phyloP scores from a whole-genome alignment of 106 monocot species.

The Dioscorea zingiberensis region DNA sequence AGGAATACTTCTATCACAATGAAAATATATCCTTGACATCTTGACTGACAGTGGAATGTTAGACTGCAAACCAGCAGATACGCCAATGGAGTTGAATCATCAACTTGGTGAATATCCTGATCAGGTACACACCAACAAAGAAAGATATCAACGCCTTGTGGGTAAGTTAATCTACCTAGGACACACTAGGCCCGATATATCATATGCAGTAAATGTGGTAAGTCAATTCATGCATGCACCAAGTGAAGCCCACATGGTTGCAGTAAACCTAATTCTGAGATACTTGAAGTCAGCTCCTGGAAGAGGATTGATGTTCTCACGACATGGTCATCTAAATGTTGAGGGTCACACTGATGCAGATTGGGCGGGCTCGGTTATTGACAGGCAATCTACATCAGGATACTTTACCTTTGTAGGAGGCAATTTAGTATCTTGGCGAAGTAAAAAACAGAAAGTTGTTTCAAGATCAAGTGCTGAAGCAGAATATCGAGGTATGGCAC shows the following conservation, averaged over 20 bases:
- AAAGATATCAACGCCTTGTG: too few relatives aligned
- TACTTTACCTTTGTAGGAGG: conserved; percentile 5
- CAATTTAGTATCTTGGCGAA: conserved; percentile 4
- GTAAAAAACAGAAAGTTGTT: conserved; percentile 3
- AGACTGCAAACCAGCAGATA: too few relatives aligned
- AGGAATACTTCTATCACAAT: conserved; percentile 2
- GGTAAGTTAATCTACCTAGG: too few relatives aligned
- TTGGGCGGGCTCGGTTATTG: too few relatives aligned
- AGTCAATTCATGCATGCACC: too few relatives aligned
- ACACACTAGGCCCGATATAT: conserved; percentile 3
- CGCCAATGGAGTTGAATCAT: not conserved
- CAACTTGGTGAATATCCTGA: not conserved
- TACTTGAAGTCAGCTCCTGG: not conserved
- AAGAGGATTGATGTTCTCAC: conserved; percentile 7
- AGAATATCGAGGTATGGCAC: conserved; percentile 9
- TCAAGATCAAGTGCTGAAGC: conserved; percentile 10
- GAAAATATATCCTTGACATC: conserved; percentile 3
- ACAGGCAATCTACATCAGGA: not conserved
- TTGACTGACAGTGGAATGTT: too few relatives aligned
- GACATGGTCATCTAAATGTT: not conserved
- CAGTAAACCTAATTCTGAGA: too few relatives aligned
- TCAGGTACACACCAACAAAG: too few relatives aligned
- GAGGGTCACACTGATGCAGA: too few relatives aligned
- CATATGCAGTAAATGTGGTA: not conserved
- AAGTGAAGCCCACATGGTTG: too few relatives aligned